Conservation (phyloP, 139 green algal species). For the Volvox africanus region DNA sequence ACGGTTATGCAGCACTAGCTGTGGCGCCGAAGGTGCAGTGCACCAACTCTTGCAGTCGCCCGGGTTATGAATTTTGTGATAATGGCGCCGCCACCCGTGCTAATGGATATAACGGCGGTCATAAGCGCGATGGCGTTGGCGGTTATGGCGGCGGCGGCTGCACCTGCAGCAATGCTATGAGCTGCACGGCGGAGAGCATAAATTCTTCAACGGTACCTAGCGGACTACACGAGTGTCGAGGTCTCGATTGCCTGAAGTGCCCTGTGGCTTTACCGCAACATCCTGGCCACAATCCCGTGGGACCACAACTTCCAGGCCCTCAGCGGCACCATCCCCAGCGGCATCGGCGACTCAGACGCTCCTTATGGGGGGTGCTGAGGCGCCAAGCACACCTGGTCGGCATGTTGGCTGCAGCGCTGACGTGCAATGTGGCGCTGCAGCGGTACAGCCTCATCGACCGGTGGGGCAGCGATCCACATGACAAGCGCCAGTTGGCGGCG, state of each 20-base stretch:
- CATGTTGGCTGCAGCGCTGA: constrained; percentile 10
- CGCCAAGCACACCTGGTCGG: neutral
- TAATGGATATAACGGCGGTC: neutral
- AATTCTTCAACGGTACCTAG: neutral
- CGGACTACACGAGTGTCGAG: neutral
- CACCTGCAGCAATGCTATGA: too few species aligned
- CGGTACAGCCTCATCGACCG: constrained; percentile 65
- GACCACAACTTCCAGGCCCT: neutral
- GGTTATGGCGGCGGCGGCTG: too few species aligned
- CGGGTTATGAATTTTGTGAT: too few species aligned
- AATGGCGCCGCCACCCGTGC: neutral
- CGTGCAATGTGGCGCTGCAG: constrained; percentile 45
- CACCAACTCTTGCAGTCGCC: neutral
- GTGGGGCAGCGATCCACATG: constrained; percentile 63
- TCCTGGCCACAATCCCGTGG: neutral
- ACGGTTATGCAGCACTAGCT: neutral
- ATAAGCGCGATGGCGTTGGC: neutral
- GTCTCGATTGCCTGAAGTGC: too few species aligned
- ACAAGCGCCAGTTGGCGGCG: constrained; percentile 57
- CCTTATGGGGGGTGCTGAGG: neutral
- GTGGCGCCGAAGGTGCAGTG: neutral
- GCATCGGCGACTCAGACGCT: neutral
- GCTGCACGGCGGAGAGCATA: too few species aligned
- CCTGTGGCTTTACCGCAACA: neutral
- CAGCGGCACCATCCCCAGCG: constrained; percentile 4